Base-by-base conservation (phyloP, 179 eudicot species). In the Heliamphora ciliata region DNA sequence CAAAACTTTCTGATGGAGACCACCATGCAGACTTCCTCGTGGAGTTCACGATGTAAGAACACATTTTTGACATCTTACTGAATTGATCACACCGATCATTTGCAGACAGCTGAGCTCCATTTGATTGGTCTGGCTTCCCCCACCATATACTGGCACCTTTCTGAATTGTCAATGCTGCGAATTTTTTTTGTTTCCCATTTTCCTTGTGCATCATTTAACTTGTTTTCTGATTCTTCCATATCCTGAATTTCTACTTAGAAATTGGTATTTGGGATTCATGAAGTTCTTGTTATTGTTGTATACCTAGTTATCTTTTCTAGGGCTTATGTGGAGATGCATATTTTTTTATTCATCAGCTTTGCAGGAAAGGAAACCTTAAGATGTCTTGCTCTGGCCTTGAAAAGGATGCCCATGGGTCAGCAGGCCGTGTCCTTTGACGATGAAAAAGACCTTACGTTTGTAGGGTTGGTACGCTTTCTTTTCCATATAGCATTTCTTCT, bases 401-500 rank as follows among this genome's bases (percentile, higher is more conserved):
- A 94, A 89, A 87, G 89, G 84, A 86, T 97, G 88, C 97, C 98
- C 64, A 75, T 81, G 81, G 93, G 91, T 84, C 97, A 90, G 83
- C 98, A 92, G 79, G 81, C 86, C 54, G 85, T 97, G 47, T 90
- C 97, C 61, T 65, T 87, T 7, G 94, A 92, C 58, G 99, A 94
- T 85, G 99, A 97, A 86, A 92, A 88, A 76, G 97, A 94, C 82
- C 98, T 97, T 73, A 94, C 99, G 64, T 94, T 97, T 90, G 89
- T 94, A 93, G 99, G 97, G 92, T 90, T 97, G 98, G 99, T 97
- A 93, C 87, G 97, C 92, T 88, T 88, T 89, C 92, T 88, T 87
- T 82, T 78, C 84, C 68, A 40, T 79, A 15, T 50, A 4, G 47
- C 63, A 50, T 46, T 67, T 24, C 31, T 79, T 80, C 47, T 6